Base-by-base conservation (phyloP, 2,329 filamentous ascomycete species). In the Aspergillus quadricinctus region DNA sequence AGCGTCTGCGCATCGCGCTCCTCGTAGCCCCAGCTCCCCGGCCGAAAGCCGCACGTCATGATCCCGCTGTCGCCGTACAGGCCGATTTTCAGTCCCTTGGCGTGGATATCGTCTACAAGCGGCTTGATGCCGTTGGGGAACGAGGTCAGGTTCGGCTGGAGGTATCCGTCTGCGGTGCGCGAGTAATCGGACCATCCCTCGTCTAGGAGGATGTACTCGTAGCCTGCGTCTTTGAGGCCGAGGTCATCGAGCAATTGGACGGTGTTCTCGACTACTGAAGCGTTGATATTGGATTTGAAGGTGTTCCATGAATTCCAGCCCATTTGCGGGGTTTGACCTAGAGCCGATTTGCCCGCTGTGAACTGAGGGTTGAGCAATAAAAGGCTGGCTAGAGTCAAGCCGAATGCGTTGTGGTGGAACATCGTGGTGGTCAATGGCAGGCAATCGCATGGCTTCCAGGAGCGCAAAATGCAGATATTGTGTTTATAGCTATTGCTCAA, bases 1-100 rank as follows among this genome's bases (percentile, higher is more conserved):
- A 80, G 83, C 1, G 80, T 81, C 31, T 75, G 68, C 2, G 83
- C 83, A 67, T 86, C 83, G 10, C 80, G 65, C 4, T 75, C 70
- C 61, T 87, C 83, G 61, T 79, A 78, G 1, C 79, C 82, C 23
- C 54, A 56, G 5, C 50, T 53, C 10, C 54, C 83, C 3, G 80
- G 77, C 59, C 82, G 83, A 6, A 78, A 76, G 0, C 74, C 81
- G 62, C 81, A 60, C 6, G 55, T 57, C 4, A 31, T 14, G 7
- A 51, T 50, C 0, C 55, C 57, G 6, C 52, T 53, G 59, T 78
- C 78, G 59, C 78, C 78, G 63, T 86, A 86, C 75, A 53, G 8
- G 0, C 54, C 50, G 0, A 56, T 23, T 19, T 53, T 56, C 1
- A 53, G 6, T 2, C 50, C 54, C 21, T 9, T 53, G 11, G 31